phyloP scores from a whole-genome alignment of 441 rosid genomes.

The Mallotus repandus region DNA sequence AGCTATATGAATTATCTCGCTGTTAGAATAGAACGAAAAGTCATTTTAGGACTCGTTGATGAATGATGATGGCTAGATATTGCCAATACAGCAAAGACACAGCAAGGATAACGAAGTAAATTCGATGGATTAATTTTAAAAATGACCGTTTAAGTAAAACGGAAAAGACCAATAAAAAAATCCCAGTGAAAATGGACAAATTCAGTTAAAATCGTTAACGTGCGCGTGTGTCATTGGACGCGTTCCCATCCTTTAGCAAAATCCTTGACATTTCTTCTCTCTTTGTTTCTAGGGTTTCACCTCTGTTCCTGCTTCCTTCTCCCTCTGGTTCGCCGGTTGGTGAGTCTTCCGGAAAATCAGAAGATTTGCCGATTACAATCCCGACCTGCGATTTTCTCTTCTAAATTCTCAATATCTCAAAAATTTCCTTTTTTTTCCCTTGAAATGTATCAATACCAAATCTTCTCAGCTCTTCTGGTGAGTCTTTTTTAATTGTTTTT shows the following conservation, averaged over 20 bases:
- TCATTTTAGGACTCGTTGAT: neutral
- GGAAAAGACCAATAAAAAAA: conserved; percentile 16
- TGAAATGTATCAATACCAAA: neutral
- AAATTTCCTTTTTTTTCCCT: neutral
- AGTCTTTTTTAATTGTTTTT: too few relatives aligned
- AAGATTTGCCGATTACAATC: conserved; percentile 31
- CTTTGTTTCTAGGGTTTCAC: conserved; percentile 9
- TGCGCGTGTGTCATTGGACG: conserved; percentile 33
- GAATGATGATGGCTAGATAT: neutral
- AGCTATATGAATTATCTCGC: too few relatives aligned
- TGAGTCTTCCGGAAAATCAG: conserved; percentile 35
- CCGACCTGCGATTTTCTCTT: conserved; percentile 29
- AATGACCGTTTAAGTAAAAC: neutral
- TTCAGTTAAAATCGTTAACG: conserved; percentile 38
- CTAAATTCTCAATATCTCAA: neutral
- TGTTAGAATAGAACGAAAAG: too few relatives aligned
- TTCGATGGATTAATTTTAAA: neutral
- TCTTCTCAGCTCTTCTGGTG: too few relatives aligned
- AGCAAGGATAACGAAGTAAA: neutral
- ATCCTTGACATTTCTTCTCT: conserved; percentile 11
- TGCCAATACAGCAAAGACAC: neutral
- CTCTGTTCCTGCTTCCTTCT: neutral
- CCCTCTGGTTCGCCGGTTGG: conserved; percentile 41
- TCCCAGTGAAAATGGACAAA: conserved; percentile 23
- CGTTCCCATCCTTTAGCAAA: conserved; percentile 9